Evolutionary conservation across 768 basidiomycete genomes (phyloP).

Genomic region (Tricholoma sp.): DNA sequence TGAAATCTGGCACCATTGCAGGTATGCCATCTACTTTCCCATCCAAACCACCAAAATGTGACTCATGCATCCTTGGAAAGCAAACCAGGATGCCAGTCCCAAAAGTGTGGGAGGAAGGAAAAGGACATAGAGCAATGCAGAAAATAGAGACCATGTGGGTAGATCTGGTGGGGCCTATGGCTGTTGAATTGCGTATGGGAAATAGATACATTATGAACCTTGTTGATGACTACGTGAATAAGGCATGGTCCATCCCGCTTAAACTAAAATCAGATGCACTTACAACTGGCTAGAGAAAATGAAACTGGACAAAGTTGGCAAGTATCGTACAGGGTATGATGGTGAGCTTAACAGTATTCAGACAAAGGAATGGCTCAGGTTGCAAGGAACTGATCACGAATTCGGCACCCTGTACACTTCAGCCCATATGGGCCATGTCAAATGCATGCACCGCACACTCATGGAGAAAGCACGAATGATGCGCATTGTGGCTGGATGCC

Average conservation of each 20-base stretch:
- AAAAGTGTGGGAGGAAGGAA: not conserved
- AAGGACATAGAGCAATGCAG: not conserved
- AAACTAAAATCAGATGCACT: not conserved
- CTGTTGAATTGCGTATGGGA: not conserved
- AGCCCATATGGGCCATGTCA: constrained; percentile 29
- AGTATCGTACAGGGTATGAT: no score
- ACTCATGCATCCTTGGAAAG: no score
- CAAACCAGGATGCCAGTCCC: not conserved
- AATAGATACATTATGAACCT: constrained; percentile 5
- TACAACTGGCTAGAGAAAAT: not conserved
- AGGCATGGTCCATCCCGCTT: not conserved
- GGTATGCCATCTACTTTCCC: no score
- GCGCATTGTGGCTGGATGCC: constrained; percentile 11
- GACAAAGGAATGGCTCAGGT: not conserved
- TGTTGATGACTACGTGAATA: constrained; percentile 5
- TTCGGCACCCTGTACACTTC: constrained; percentile 27
- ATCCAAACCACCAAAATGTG: no score
- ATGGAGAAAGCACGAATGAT: constrained; percentile 25
- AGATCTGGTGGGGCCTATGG: constrained; percentile 6
- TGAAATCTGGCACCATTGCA: no score
- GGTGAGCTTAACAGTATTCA: no score
- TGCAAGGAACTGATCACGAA: constrained; percentile 14
- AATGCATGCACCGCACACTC: constrained; percentile 30
- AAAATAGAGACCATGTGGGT: constrained; percentile 4
- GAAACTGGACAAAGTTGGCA: constrained; percentile 5